phyloP scores from a whole-genome alignment of 2,329 filamentous ascomycete species.

The Diplodia intermedia region DNA sequence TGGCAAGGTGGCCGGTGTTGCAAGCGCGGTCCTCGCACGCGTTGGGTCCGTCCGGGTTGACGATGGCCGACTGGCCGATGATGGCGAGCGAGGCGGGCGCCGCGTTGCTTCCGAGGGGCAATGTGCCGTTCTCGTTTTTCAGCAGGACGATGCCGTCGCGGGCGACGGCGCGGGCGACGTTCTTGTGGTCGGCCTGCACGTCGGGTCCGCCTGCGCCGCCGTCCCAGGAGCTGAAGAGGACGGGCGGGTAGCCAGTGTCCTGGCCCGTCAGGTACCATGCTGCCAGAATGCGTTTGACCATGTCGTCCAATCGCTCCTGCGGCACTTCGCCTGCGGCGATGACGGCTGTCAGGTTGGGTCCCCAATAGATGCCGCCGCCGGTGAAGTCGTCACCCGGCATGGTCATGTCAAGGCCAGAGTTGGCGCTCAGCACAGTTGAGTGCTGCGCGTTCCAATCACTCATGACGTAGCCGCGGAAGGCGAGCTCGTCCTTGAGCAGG shows the following conservation, averaged over 20 bases:
- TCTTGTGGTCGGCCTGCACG: conserved; percentile 51
- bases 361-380: conserved; percentile 61
- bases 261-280: conserved; percentile 59
- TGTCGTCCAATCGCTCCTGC: conserved; percentile 51
- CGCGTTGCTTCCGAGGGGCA: conserved; percentile 67
- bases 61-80: conserved; percentile 81
- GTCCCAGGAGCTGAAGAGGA: conserved; percentile 52
- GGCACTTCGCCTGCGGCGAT: conserved; percentile 57
- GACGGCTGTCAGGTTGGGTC: conserved; percentile 59
- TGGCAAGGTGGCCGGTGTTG: conserved; percentile 67
- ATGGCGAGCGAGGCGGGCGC: conserved; percentile 63
- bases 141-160: conserved; percentile 58
- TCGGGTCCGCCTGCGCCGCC: conserved; percentile 44
- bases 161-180: conserved; percentile 51
- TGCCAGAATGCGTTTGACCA: conserved; percentile 55
- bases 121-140: conserved; percentile 70
- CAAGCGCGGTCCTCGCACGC: conserved; percentile 74
- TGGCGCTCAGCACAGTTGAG: conserved; percentile 52
- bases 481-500: conserved; percentile 60
- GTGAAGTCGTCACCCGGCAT: conserved; percentile 59
- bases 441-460: conserved; percentile 58
- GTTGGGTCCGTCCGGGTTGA: conserved; percentile 77
- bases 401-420: conserved; percentile 60
- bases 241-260: conserved; percentile 53
- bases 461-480: conserved; percentile 56